A percentile compares a stretch with the other conserved stretches of the same genome.
Conservation (phyloP, 139 green algal genomes). For the Asterochloris sp. region DNA sequence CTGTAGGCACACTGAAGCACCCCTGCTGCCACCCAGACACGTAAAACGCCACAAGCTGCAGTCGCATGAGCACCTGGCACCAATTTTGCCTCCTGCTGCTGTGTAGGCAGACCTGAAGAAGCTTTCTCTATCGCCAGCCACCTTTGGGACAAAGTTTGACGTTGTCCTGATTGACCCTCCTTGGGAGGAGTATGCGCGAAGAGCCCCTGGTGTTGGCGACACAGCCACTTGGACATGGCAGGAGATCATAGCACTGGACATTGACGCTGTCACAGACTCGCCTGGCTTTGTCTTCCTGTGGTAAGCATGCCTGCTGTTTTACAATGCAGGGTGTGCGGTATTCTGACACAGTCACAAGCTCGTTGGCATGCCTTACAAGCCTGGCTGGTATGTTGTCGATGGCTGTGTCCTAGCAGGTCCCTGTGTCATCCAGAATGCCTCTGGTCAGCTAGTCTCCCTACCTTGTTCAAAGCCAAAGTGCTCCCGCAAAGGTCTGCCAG, state of each 20-base stretch:
- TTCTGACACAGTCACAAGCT: too few species aligned
- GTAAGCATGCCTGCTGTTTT: slow-evolving; percentile 24
- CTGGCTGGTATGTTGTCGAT: too few species aligned
- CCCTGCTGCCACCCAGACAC: not conserved
- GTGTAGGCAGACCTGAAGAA: slow-evolving; percentile 56
- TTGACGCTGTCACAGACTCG: slow-evolving; percentile 68
- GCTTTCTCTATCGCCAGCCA: slow-evolving; percentile 41
- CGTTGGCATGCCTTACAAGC: too few species aligned
- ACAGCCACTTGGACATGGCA: slow-evolving; percentile 63
- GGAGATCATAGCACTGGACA: slow-evolving; percentile 66
- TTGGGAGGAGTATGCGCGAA: slow-evolving; percentile 80
- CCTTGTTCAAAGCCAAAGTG: too few species aligned
- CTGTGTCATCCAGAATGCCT: too few species aligned
- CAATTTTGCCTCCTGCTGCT: not conserved
- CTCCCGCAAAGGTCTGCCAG: too few species aligned
- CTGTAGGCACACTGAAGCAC: too few species aligned
- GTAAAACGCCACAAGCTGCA: slow-evolving; percentile 16
- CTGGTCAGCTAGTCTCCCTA: too few species aligned
- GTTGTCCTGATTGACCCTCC: slow-evolving; percentile 81
- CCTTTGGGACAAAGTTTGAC: slow-evolving; percentile 80
- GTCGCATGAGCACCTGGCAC: not conserved
- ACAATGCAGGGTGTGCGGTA: too few species aligned
- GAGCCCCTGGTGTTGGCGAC: slow-evolving; percentile 60
- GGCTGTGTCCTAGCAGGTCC: not conserved
- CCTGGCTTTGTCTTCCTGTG: slow-evolving; percentile 80